Evolutionary conservation across 176 grass and related monocot genomes (phyloP), one percentile per base, ranked within the genome.

Genomic region (Oryza nivara): DNA sequence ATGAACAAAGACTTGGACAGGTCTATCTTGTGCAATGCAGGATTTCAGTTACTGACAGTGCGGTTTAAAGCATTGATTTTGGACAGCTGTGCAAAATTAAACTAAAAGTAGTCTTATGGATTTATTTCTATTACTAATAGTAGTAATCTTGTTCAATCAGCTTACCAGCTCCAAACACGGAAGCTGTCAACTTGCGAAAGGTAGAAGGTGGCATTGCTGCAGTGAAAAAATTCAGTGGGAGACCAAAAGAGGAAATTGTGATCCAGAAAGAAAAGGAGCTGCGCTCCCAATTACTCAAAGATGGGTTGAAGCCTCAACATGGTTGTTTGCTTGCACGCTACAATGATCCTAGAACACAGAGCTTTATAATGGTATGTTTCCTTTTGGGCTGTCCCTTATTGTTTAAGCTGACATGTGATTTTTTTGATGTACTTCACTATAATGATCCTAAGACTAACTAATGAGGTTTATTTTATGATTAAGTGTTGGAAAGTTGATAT

Each of bases 271-370:
- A 92, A 75, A 85, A 86, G 88, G 88, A 87, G 58, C 68, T 98
- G 15, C 82, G 86, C 20, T 86, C 54, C 11, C 77, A 72, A 47
- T 61, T 98, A 46, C 93, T 93, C 41, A 90, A 89, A 76, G 91
- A 98, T 74, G 93, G 83, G 38, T 73, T 98, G 51, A 92, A 85
- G 25, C 71, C 91, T 90, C 89, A 89, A 35, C 72, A 92, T 80
- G 93, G 96, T 22, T 98, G 88, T 89, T 76, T 95, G 83, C 96
- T 92, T 76, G 96, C 93, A 34, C 88, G 96, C 26, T 98, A 94
- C 76, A 98, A 98, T 90, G 96, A 98, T 88, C 93, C 93, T 73
- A 88, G 89, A 32, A 98, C 96, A 83, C 84, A 87, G 68, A 83
- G 86, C 83, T 95, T 98, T 82, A 51, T 95, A 79, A 95, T 94